phyloP scores from a whole-genome alignment of 306 rosid genomes.

The Cotoneaster glaucophyllus region DNA sequence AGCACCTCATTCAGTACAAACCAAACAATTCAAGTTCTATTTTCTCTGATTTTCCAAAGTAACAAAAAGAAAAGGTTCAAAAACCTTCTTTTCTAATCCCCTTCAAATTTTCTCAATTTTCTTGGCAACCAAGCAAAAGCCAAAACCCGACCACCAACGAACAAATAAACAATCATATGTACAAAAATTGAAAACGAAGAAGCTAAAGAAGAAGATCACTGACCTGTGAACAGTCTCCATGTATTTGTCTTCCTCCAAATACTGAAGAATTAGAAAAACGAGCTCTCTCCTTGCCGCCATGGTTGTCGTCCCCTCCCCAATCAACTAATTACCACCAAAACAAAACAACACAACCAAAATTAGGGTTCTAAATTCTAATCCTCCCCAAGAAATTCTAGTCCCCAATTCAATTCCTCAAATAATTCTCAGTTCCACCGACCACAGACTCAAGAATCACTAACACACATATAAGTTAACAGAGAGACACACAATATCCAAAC shows the following conservation, averaged over 20 bases:
- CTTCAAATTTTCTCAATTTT: neutral
- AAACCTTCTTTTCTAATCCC: neutral
- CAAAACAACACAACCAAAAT: neutral
- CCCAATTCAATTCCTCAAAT: neutral
- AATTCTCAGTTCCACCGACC: neutral
- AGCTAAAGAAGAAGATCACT: conserved; percentile 4
- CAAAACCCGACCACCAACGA: neutral
- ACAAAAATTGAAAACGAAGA: neutral
- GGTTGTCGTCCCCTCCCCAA: neutral
- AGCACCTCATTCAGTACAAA: neutral
- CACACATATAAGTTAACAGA: neutral
- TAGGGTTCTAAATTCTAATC: neutral
- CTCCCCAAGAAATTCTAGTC: neutral
- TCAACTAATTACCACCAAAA: neutral
- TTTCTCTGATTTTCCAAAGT: neutral
- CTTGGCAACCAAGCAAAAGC: neutral
- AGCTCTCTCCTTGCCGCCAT: conserved; percentile 71
- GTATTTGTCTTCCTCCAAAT: conserved; percentile 68
- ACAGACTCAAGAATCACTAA: neutral
- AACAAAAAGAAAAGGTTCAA: neutral
- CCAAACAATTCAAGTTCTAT: neutral
- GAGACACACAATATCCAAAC: neutral
- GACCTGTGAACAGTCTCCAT: conserved; percentile 80
- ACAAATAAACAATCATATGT: neutral
- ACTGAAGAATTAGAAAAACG: conserved; percentile 74